These are phyloP conservation scores for Populus hybrid DNA, from an alignment of 441 rosid genomes.

Conservation along the genomic window DNA sequence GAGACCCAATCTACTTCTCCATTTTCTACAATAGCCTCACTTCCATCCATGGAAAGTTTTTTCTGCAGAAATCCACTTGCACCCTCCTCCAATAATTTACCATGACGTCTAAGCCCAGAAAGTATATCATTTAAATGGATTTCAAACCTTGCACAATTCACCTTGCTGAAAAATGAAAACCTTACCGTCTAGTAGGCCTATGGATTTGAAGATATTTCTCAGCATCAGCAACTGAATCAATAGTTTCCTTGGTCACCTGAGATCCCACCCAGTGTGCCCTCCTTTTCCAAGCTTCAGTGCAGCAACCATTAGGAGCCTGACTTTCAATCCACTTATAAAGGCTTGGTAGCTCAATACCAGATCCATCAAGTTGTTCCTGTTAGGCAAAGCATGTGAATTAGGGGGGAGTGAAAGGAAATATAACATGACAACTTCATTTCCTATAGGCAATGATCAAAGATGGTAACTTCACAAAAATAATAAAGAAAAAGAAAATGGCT, in stretches of 20 bases:
- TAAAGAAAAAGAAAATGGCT: neutral
- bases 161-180: slow-evolving; percentile 3
- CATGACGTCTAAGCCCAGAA: slow-evolving; percentile 69
- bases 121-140: slow-evolving; percentile 23
- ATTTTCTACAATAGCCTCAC: slow-evolving; percentile 37
- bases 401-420: neutral
- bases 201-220: slow-evolving; percentile 83
- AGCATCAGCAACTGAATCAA: slow-evolving; percentile 69
- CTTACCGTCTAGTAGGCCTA: slow-evolving; percentile 88
- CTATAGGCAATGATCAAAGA: neutral
- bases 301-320: slow-evolving; percentile 77
- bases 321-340: slow-evolving; percentile 85
- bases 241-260: slow-evolving; percentile 66
- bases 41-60: slow-evolving; percentile 49
- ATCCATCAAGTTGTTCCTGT: slow-evolving; percentile 99
- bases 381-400: slow-evolving; percentile 15
- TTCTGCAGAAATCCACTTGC: slow-evolving; percentile 98
- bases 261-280: slow-evolving; percentile 98
- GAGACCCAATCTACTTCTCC: slow-evolving; percentile 71
- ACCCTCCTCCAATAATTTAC: slow-evolving; percentile 95
- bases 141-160: slow-evolving; percentile 17
- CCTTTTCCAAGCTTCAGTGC: slow-evolving; percentile 93
- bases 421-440: neutral
- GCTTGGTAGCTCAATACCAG: slow-evolving; percentile 91
- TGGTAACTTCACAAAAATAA: too few relatives aligned